Evolutionary conservation across 495 filamentous ascomycete species (phyloP).

Genomic region (Clohesyomyces aquaticus): DNA sequence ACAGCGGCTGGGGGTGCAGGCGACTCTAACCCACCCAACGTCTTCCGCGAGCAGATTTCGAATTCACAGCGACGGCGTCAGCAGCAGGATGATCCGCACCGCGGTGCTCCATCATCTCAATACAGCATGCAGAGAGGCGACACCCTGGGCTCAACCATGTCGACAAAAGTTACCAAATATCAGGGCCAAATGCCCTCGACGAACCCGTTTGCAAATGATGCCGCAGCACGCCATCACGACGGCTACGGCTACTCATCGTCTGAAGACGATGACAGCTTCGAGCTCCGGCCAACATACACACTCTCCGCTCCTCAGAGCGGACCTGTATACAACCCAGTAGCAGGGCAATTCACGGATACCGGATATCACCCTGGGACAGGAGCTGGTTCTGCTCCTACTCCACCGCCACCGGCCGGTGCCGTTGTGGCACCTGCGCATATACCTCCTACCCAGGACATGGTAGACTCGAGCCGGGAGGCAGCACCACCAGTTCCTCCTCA

Average conservation of each 20-base stretch:
- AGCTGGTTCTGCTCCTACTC: conserved; percentile 21
- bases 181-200: conserved; percentile 24
- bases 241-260: conserved; percentile 40
- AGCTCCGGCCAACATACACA: conserved; percentile 40
- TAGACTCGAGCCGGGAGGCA: conserved; percentile 10
- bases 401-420: conserved; percentile 17
- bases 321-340: conserved; percentile 30
- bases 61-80: conserved; percentile 35
- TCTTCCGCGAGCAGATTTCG: conserved; percentile 43
- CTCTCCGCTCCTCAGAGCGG: conserved; percentile 29
- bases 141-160: conserved; percentile 15
- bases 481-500: conserved; percentile 23
- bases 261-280: conserved; percentile 40
- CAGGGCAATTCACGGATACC: conserved; percentile 27
- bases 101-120: background rate
- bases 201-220: conserved; percentile 24
- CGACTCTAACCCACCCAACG: conserved; percentile 33
- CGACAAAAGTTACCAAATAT: conserved; percentile 25
- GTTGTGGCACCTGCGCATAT: background rate
- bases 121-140: conserved; percentile 13
- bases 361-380: conserved; percentile 30
- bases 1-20: conserved; percentile 15
- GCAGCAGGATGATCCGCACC: conserved; percentile 11
- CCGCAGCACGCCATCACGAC: conserved; percentile 19
- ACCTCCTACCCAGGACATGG: conserved; percentile 12